Percentiles rank a stretch among this genome's conserved stretches.
phyloP scores from a whole-genome alignment of 176 grass and related monocot genomes.

The Aegilops sharonensis region DNA sequence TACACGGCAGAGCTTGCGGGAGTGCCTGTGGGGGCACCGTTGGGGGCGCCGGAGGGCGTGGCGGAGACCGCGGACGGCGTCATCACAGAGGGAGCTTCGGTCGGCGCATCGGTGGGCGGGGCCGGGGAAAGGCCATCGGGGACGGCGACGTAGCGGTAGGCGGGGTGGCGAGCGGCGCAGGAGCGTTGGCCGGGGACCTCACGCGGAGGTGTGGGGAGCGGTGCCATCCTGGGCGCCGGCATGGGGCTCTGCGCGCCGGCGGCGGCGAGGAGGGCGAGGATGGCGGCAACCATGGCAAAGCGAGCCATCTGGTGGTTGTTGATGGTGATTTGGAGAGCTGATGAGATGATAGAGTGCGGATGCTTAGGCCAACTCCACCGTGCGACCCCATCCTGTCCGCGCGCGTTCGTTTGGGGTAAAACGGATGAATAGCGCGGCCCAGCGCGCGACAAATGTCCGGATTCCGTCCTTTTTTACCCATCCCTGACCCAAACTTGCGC shows the following conservation, averaged over 20 bases:
- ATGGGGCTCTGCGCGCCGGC: slow-evolving; percentile 9
- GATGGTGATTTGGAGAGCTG: background rate
- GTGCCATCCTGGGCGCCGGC: slow-evolving; percentile 22
- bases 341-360: no score
- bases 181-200: slow-evolving; percentile 22
- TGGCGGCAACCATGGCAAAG: slow-evolving; percentile 18
- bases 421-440: no score
- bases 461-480: no score
- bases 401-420: no score
- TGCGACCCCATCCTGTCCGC: no score
- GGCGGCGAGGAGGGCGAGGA: slow-evolving; percentile 5
- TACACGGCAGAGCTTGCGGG: background rate
- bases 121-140: slow-evolving; percentile 30
- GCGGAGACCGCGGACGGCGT: slow-evolving; percentile 6
- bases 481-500: no score
- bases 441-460: no score
- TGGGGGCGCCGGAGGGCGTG: background rate
- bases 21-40: background rate
- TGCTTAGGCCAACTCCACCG: no score
- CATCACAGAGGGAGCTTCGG: background rate
- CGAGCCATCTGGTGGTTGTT: slow-evolving; percentile 25
- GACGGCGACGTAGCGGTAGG: slow-evolving; percentile 26
- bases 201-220: slow-evolving; percentile 34
- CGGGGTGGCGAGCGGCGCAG: slow-evolving; percentile 1
- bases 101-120: background rate